phyloP scores from a whole-genome alignment of 225 moss, liverwort and hornwort genomes.

The Physcomitrium patens region DNA sequence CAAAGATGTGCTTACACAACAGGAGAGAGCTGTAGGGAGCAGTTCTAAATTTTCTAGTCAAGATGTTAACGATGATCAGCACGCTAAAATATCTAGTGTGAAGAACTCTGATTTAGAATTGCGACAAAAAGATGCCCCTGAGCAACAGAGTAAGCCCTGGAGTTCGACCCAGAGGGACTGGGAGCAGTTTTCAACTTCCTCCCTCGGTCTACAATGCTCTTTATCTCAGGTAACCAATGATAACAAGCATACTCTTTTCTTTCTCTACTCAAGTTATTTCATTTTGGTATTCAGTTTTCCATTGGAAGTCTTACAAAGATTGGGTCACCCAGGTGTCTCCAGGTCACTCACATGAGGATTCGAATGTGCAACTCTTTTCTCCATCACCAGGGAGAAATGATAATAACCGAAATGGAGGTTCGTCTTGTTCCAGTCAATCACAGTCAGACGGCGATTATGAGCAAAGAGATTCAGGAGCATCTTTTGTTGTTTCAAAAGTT shows the following conservation, averaged over 20 bases:
- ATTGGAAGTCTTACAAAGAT: slow-evolving; percentile 23
- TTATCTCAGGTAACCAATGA: slow-evolving; percentile 44
- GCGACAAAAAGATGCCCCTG: slow-evolving; percentile 39
- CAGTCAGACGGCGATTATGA: slow-evolving; percentile 52
- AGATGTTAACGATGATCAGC: slow-evolving; percentile 45
- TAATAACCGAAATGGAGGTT: slow-evolving; percentile 46
- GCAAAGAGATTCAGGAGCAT: slow-evolving; percentile 39
- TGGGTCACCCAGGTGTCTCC: slow-evolving; percentile 46
- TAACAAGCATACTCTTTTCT: not conserved
- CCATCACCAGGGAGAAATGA: slow-evolving; percentile 38
- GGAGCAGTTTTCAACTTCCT: slow-evolving; percentile 54
- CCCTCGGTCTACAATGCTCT: slow-evolving; percentile 54
- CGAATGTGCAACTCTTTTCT: slow-evolving; percentile 37
- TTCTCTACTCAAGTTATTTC: too few species aligned
- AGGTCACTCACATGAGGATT: slow-evolving; percentile 47
- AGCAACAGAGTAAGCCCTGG: slow-evolving; percentile 46
- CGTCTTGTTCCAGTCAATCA: slow-evolving; percentile 39
- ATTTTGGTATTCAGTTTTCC: not conserved
- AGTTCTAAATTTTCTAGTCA: slow-evolving; percentile 52
- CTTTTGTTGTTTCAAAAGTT: slow-evolving; percentile 36
- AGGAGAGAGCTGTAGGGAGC: slow-evolving; percentile 47
- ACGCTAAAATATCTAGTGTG: slow-evolving; percentile 38
- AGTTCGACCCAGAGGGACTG: slow-evolving; percentile 55
- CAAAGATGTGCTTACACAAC: slow-evolving; percentile 37
- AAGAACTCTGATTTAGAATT: slow-evolving; percentile 47